These are phyloP conservation scores for Ganoderma resinaceum DNA, from an alignment of 1,284 basidiomycete genomes.

Conservation along the genomic window DNA sequence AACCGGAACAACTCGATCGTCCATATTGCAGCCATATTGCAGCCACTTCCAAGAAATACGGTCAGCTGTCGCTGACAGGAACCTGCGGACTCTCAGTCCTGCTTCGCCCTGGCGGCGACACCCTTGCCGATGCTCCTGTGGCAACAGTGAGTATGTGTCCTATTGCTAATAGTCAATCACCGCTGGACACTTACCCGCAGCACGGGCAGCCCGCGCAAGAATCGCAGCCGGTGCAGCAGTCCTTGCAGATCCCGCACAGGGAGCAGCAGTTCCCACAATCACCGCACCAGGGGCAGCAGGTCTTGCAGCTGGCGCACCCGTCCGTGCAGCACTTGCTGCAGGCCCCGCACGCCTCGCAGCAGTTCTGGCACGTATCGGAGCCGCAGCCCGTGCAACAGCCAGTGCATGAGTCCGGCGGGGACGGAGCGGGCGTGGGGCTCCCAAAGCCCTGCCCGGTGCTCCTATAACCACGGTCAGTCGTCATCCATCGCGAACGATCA, in stretches of 20 bases:
- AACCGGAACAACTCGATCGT: not conserved
- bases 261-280: not conserved
- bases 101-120: not conserved
- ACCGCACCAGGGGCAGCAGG: not conserved
- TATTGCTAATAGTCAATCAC: not conserved
- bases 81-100: not conserved
- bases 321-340: not conserved
- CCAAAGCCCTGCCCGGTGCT: not conserved
- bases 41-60: not conserved
- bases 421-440: not conserved
- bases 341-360: not conserved
- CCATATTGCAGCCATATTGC: not conserved
- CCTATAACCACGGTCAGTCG: not conserved
- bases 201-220: not conserved
- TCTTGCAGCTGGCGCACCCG: not conserved
- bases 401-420: not conserved
- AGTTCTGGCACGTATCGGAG: not conserved
- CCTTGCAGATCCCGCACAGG: not conserved
- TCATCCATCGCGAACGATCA: not conserved
- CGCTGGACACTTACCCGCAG: not conserved
- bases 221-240: not conserved
- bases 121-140: not conserved
- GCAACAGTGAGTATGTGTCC: not conserved
- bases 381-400: not conserved
- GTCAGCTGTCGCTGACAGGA: not conserved